Conservation (phyloP, 2,329 filamentous ascomycete genomes). For the Microthyrium microscopicum region DNA sequence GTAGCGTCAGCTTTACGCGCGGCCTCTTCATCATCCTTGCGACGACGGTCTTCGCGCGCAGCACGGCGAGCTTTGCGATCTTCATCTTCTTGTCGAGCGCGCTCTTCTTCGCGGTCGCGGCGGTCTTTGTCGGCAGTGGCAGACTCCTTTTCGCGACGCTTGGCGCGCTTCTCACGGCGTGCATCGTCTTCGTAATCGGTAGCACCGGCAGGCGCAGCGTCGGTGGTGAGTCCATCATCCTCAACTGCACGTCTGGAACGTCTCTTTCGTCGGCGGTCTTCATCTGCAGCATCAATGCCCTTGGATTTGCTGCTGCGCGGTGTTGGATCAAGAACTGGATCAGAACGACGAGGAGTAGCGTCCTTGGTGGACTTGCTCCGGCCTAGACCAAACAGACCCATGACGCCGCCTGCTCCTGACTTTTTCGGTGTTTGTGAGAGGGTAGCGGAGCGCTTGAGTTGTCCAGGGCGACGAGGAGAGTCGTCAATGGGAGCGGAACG, state of each 20-base stretch:
- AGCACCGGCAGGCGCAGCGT: conserved; percentile 8
- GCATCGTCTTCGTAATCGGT: conserved; percentile 8
- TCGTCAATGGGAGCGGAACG: too few species aligned
- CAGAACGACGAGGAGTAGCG: background rate
- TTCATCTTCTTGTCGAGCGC: conserved; percentile 7
- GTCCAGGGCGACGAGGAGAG: too few species aligned
- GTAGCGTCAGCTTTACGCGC: conserved; percentile 12
- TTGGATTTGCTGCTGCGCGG: background rate
- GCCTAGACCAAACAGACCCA: conserved; percentile 8
- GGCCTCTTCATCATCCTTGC: conserved; percentile 13
- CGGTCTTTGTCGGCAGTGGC: conserved; percentile 7
- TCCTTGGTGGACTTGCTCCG: conserved; percentile 7
- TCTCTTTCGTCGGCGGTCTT: background rate
- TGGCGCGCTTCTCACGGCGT: conserved; percentile 8
- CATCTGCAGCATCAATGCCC: conserved; percentile 1
- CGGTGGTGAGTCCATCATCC: conserved; percentile 7
- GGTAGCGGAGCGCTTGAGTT: too few species aligned
- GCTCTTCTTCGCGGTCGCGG: conserved; percentile 4
- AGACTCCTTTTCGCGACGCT: conserved; percentile 6
- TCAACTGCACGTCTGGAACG: conserved; percentile 6
- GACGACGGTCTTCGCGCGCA: conserved; percentile 6
- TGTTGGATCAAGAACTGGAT: conserved; percentile 6
- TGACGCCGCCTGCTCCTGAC: conserved; percentile 7
- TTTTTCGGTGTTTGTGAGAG: conserved; percentile 2
- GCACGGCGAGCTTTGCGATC: conserved; percentile 8